A percentile compares a stretch with the other conserved stretches of the same genome.
Evolutionary conservation across 768 basidiomycete species (phyloP).

Genomic region (Sutorius australiensis): DNA sequence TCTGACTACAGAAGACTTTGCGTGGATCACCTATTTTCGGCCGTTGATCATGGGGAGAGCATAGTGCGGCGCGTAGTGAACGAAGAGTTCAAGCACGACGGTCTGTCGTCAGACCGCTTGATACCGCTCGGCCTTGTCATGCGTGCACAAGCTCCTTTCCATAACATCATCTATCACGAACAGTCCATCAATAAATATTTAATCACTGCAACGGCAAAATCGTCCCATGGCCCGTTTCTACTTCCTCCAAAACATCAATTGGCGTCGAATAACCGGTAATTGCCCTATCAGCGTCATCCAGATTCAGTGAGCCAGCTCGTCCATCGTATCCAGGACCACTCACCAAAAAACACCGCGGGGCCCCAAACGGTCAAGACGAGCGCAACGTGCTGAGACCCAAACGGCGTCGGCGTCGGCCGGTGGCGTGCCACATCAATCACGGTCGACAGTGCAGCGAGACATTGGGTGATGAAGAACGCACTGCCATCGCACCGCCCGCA

Average conservation of each 20-base stretch:
- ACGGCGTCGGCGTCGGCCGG: slow-evolving; percentile 41
- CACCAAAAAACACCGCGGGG: slow-evolving; percentile 54
- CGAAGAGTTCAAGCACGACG: no score
- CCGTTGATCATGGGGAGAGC: no score
- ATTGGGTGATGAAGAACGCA: slow-evolving; percentile 43
- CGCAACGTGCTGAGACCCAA: slow-evolving; percentile 65
- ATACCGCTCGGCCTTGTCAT: no score
- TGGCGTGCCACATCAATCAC: slow-evolving; percentile 45
- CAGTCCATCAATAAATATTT: neutral
- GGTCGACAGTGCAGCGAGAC: slow-evolving; percentile 48
- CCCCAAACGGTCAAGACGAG: slow-evolving; percentile 58
- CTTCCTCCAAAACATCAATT: slow-evolving; percentile 34
- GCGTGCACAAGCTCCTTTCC: no score
- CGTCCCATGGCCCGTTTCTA: neutral
- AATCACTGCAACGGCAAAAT: neutral
- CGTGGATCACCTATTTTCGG: no score
- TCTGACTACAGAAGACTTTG: no score
- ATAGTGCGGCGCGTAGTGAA: no score
- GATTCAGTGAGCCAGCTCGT: neutral
- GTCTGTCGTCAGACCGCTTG: no score
- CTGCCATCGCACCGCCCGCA: slow-evolving; percentile 22
- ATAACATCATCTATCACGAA: neutral
- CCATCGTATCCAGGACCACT: slow-evolving; percentile 7
- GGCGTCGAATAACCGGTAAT: slow-evolving; percentile 37
- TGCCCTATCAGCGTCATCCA: slow-evolving; percentile 27